Conservation (phyloP, 768 basidiomycete genomes). For the Rhodotorula kratochvilovae region DNA sequence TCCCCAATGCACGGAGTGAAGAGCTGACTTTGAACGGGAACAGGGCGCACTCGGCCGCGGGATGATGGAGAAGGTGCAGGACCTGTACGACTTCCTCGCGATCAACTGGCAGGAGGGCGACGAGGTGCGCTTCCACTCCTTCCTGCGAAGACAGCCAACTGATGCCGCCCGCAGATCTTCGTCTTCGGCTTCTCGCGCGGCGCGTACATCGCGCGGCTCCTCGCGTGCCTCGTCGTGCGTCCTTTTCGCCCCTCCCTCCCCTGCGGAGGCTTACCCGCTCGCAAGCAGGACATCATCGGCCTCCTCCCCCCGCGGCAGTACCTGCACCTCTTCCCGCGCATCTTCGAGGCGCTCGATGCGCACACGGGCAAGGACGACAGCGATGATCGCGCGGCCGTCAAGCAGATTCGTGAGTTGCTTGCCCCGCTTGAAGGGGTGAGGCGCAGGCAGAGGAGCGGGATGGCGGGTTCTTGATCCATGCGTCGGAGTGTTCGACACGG, state of each 20-base stretch:
- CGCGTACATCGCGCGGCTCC: slow-evolving; percentile 40
- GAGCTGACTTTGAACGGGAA: neutral
- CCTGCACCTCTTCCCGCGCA: slow-evolving; percentile 25
- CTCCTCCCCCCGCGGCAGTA: slow-evolving; percentile 2
- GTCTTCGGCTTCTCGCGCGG: slow-evolving; percentile 41
- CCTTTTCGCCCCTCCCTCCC: no score
- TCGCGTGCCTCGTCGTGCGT: slow-evolving; percentile 31
- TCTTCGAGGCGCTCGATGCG: slow-evolving; percentile 22
- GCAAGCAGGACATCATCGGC: slow-evolving; percentile 10
- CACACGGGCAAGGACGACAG: slow-evolving; percentile 2
- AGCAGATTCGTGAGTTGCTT: slow-evolving; percentile 3
- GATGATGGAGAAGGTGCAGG: slow-evolving; percentile 15
- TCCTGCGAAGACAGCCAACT: neutral
- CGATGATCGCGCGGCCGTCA: neutral
- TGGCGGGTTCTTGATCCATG: slow-evolving; percentile 8
- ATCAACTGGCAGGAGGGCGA: slow-evolving; percentile 25
- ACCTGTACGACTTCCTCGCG: slow-evolving; percentile 15
- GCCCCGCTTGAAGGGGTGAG: neutral
- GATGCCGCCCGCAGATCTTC: slow-evolving; percentile 16
- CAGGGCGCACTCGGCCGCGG: slow-evolving; percentile 22
- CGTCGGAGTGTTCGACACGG: slow-evolving; percentile 24
- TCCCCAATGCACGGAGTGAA: neutral
- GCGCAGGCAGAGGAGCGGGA: neutral
- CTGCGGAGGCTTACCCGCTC: neutral
- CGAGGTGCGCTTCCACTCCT: slow-evolving; percentile 11